phyloP scores from a whole-genome alignment of 2,329 filamentous ascomycete species.

The Corniculantispora saksenae region DNA sequence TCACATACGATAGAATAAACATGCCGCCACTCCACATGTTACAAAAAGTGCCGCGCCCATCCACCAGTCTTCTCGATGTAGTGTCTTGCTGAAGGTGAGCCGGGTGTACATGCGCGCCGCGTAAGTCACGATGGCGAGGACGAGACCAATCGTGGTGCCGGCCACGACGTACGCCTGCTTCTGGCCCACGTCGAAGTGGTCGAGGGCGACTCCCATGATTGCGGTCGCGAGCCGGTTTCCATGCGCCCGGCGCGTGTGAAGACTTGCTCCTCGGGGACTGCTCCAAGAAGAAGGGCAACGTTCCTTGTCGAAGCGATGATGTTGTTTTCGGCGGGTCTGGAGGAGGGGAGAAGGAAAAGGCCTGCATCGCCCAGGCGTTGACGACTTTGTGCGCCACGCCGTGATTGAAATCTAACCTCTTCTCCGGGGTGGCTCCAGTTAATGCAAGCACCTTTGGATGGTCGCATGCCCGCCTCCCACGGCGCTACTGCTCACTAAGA shows the following conservation, averaged over 20 bases:
- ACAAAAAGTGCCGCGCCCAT: not conserved
- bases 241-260: not conserved
- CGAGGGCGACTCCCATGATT: not conserved
- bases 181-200: not conserved
- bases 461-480: no score
- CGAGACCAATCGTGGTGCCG: not conserved
- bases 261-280: not conserved
- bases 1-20: not conserved
- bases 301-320: not conserved
- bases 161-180: not conserved
- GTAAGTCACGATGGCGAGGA: not conserved
- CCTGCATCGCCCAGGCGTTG: not conserved
- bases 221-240: not conserved
- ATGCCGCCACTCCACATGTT: not conserved
- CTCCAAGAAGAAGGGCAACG: not conserved
- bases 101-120: not conserved
- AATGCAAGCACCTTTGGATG: no score
- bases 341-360: not conserved
- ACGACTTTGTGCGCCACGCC: not conserved
- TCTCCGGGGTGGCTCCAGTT: no score
- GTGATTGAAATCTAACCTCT: not conserved
- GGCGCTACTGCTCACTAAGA: no score
- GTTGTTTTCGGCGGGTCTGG: not conserved
- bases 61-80: not conserved
- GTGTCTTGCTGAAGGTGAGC: constrained; percentile 22